These are phyloP conservation scores for Mycena capillaripes DNA, from an alignment of 768 basidiomycete genomes.

Conservation along the genomic window DNA sequence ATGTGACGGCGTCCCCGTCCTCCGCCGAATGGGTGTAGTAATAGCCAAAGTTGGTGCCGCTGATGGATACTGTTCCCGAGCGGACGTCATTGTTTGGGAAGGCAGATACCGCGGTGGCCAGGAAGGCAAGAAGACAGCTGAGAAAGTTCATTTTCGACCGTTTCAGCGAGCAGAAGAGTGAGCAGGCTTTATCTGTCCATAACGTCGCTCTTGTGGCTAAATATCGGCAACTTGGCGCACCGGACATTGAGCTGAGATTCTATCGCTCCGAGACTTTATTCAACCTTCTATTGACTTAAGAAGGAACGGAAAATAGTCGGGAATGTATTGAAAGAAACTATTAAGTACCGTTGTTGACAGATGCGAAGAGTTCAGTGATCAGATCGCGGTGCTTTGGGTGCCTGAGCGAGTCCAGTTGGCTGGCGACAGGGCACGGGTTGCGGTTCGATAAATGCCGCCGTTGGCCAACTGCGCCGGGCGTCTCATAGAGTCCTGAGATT, in stretches of 20 bases:
- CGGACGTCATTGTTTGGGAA: neutral
- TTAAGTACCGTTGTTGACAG: no score
- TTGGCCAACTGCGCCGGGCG: no score
- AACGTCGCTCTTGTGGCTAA: constrained; percentile 15
- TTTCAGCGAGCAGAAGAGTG: constrained; percentile 8
- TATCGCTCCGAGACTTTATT: constrained; percentile 2
- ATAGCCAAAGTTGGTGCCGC: constrained; percentile 15
- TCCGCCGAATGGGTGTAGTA: constrained; percentile 18
- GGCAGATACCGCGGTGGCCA: constrained; percentile 3
- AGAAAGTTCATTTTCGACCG: constrained; percentile 16
- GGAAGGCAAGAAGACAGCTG: constrained; percentile 11
- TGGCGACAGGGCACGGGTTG: no score
- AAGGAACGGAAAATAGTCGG: constrained; percentile 14
- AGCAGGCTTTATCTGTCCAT: constrained; percentile 8
- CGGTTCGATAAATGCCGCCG: no score
- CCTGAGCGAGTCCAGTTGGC: no score
- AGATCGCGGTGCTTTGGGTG: no score
- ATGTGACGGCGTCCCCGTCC: constrained; percentile 18
- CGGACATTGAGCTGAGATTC: constrained; percentile 9
- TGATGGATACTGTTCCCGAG: constrained; percentile 3
- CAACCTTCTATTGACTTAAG: constrained; percentile 1
- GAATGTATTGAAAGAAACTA: constrained; percentile 10
- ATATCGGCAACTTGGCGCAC: constrained; percentile 12
- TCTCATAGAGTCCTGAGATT: no score
- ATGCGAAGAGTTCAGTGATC: no score